phyloP scores from a whole-genome alignment of 1,139 yeast species.

The Hyphopichia buzzinii region DNA sequence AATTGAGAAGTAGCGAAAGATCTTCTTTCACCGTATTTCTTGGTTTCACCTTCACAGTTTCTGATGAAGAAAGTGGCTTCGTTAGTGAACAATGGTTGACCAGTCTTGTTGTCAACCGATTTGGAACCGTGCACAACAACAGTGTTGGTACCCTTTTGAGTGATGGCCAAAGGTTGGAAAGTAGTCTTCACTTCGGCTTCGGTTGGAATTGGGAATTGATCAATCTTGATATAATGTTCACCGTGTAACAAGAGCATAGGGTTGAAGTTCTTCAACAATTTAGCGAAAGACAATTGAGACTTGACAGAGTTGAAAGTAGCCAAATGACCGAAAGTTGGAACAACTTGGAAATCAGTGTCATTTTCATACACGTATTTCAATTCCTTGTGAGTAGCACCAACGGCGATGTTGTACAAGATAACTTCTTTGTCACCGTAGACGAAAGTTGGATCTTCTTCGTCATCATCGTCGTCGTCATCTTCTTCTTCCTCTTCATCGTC shows the following conservation, averaged over 20 bases:
- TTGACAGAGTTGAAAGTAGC: slow-evolving; percentile 59
- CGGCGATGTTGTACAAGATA: slow-evolving; percentile 82
- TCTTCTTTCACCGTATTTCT: slow-evolving; percentile 46
- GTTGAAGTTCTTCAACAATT: slow-evolving; percentile 75
- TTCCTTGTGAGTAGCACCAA: slow-evolving; percentile 82
- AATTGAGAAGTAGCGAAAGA: slow-evolving; percentile 64
- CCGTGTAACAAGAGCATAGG: slow-evolving; percentile 91
- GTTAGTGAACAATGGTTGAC: slow-evolving; percentile 71
- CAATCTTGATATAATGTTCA: slow-evolving; percentile 84
- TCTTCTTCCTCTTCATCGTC: slow-evolving; percentile 49
- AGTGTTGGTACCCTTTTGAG: slow-evolving; percentile 89
- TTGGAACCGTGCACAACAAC: slow-evolving; percentile 74
- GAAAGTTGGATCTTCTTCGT: slow-evolving; percentile 45
- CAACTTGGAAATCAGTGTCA: slow-evolving; percentile 74
- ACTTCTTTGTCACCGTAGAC: slow-evolving; percentile 66
- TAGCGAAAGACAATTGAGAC: slow-evolving; percentile 51
- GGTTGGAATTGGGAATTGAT: slow-evolving; percentile 78
- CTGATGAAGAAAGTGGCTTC: slow-evolving; percentile 86
- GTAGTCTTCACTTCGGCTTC: slow-evolving; percentile 62
- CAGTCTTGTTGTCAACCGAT: slow-evolving; percentile 67
- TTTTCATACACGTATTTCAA: slow-evolving; percentile 80
- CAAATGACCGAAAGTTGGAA: slow-evolving; percentile 90
- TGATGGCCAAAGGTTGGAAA: slow-evolving; percentile 65
- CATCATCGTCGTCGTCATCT: slow-evolving; percentile 50
- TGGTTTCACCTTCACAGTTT: slow-evolving; percentile 71